phyloP scores from a whole-genome alignment of 2,329 filamentous ascomycete species.

The Cladosporium sp. region DNA sequence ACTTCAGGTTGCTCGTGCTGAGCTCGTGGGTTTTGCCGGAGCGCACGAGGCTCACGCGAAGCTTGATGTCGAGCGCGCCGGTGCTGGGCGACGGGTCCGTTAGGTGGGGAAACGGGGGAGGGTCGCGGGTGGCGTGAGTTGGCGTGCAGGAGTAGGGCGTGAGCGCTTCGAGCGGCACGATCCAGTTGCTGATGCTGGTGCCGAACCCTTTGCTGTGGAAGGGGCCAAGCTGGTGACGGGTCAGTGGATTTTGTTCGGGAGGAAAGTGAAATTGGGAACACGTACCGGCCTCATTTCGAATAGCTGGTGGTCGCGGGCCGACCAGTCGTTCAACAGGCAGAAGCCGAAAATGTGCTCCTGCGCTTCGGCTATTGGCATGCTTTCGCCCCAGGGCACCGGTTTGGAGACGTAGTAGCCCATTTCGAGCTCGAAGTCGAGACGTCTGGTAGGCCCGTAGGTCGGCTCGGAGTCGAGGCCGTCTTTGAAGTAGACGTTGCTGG shows the following conservation, averaged over 20 bases:
- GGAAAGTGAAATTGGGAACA: slow-evolving; percentile 26
- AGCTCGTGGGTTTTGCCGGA: slow-evolving; percentile 19
- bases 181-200: slow-evolving; percentile 56
- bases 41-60: slow-evolving; percentile 25
- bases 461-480: slow-evolving; percentile 23
- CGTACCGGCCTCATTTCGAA: slow-evolving; percentile 6
- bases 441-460: slow-evolving; percentile 37
- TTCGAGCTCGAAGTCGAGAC: slow-evolving; percentile 47
- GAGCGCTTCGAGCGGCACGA: slow-evolving; percentile 56
- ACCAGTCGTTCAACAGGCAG: slow-evolving; percentile 60
- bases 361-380: slow-evolving; percentile 36
- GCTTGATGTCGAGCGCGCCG: slow-evolving; percentile 27
- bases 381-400: slow-evolving; percentile 34
- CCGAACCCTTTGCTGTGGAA: slow-evolving; percentile 57
- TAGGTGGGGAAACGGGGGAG: slow-evolving; percentile 24
- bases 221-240: slow-evolving; percentile 33
- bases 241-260: slow-evolving; percentile 30
- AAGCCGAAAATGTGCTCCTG: slow-evolving; percentile 56
- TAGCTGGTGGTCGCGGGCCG: slow-evolving; percentile 22
- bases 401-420: slow-evolving; percentile 41
- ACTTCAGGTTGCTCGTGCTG: slow-evolving; percentile 29
- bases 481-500: slow-evolving; percentile 38
- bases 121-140: slow-evolving; percentile 22
- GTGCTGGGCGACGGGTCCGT: slow-evolving; percentile 19
- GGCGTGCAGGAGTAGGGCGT: slow-evolving; percentile 28